phyloP scores from a whole-genome alignment of 306 rosid species.

The Elaeagnus macrophylla region DNA sequence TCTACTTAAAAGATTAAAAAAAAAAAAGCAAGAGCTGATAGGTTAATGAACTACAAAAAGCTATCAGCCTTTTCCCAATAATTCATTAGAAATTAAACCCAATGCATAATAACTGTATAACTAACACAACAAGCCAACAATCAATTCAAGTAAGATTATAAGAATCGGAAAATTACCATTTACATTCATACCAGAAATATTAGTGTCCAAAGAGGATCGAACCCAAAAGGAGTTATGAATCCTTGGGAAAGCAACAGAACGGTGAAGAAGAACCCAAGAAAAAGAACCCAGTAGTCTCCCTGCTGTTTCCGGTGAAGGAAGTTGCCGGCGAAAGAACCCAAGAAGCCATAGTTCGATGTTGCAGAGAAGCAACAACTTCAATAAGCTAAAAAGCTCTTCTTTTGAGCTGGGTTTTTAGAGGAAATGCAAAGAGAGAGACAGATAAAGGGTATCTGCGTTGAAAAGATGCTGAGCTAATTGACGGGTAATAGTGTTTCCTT shows the following conservation, averaged over 20 bases:
- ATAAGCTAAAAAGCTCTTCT: slow-evolving; percentile 4
- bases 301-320: slow-evolving; percentile 32
- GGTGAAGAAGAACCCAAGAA: slow-evolving; percentile 27
- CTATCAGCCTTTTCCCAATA: neutral
- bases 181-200: slow-evolving; percentile 81
- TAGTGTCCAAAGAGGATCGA: slow-evolving; percentile 67
- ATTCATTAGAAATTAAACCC: neutral
- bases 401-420: neutral
- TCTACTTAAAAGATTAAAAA: too few relatives aligned
- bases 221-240: slow-evolving; percentile 24
- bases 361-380: neutral
- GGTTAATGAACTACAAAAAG: neutral
- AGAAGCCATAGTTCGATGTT: slow-evolving; percentile 45
- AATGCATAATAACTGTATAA: neutral
- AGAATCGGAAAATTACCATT: slow-evolving; percentile 41
- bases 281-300: slow-evolving; percentile 20
- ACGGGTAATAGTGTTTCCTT: too few relatives aligned
- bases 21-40: neutral
- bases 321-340: slow-evolving; percentile 43
- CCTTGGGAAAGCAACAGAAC: slow-evolving; percentile 26
- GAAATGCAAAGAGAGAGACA: neutral
- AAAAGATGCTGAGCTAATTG: slow-evolving; percentile 50
- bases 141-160: neutral
- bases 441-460: slow-evolving; percentile 31
- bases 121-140: neutral